Evolutionary conservation across 2,329 filamentous ascomycete species (phyloP).

Genomic region (Alternaria metachromatica): DNA sequence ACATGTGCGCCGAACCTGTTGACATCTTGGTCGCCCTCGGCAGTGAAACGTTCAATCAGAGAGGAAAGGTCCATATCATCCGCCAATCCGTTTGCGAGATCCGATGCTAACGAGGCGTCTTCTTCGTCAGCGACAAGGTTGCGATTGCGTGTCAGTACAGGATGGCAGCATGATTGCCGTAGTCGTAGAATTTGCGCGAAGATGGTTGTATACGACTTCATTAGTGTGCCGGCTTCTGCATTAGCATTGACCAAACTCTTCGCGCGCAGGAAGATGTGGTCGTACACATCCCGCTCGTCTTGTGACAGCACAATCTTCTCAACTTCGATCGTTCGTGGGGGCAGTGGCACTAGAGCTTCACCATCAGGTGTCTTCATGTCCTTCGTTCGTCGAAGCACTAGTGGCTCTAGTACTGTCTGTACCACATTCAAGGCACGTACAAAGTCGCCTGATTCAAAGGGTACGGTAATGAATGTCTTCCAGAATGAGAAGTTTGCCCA

Average conservation of each 20-base stretch:
- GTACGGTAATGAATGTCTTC: slow-evolving; percentile 97
- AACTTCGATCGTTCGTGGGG: slow-evolving; percentile 81
- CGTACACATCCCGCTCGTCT: slow-evolving; percentile 87
- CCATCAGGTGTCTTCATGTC: slow-evolving; percentile 97
- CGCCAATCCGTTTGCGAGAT: slow-evolving; percentile 79
- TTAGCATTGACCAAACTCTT: slow-evolving; percentile 86
- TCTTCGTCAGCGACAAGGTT: slow-evolving; percentile 86
- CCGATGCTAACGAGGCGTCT: slow-evolving; percentile 77
- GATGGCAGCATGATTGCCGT: slow-evolving; percentile 93
- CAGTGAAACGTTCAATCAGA: slow-evolving; percentile 83
- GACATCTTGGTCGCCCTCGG: slow-evolving; percentile 63
- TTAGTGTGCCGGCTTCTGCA: slow-evolving; percentile 86
- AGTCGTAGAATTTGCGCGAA: slow-evolving; percentile 95
- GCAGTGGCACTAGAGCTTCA: slow-evolving; percentile 79
- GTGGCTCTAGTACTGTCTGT: slow-evolving; percentile 91
- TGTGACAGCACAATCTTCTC: slow-evolving; percentile 86
- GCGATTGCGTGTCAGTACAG: slow-evolving; percentile 84
- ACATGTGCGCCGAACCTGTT: slow-evolving; percentile 86
- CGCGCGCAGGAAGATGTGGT: slow-evolving; percentile 83
- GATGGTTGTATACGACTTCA: slow-evolving; percentile 96
- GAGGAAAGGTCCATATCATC: slow-evolving; percentile 96
- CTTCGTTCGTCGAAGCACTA: slow-evolving; percentile 95
- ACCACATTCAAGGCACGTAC: slow-evolving; percentile 93
- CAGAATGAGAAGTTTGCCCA: slow-evolving; percentile 99
- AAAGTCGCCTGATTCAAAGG: slow-evolving; percentile 95